Conservation (phyloP, 75 land plant genomes). For the Pseudotsuga menziesii region DNA sequence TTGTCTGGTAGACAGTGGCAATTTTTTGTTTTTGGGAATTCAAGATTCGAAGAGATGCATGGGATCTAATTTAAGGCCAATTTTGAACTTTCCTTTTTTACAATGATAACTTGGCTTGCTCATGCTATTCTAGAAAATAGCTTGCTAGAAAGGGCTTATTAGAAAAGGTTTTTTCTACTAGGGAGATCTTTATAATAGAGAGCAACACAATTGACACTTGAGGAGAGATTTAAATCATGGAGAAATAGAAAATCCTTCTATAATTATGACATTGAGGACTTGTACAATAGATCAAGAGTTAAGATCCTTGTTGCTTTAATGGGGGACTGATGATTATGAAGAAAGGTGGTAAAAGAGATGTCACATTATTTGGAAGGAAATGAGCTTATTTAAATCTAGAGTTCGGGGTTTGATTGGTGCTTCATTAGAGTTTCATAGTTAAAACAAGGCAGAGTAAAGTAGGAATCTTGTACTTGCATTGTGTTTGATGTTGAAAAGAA, state of each 20-base stretch:
- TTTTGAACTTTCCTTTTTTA: not conserved
- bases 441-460: not conserved
- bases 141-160: not conserved
- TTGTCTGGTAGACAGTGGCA: not conserved
- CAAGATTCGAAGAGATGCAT: not conserved
- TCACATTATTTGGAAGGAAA: not conserved
- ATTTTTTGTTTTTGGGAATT: not conserved
- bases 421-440: not conserved
- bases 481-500: no score
- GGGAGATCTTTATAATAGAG: not conserved
- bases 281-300: not conserved
- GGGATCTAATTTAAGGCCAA: not conserved
- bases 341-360: not conserved
- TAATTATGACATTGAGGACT: not conserved
- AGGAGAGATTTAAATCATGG: not conserved
- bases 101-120: not conserved
- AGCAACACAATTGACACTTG: not conserved
- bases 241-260: not conserved
- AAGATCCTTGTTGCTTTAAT: not conserved
- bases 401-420: not conserved
- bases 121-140: not conserved
- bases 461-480: no score
- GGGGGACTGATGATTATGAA: not conserved
- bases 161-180: not conserved
- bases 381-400: not conserved